A percentile compares a stretch with the other conserved stretches of the same genome.
Evolutionary conservation across 176 grass and related monocot species (phyloP).

Genomic region (Eragrostis curvula): DNA sequence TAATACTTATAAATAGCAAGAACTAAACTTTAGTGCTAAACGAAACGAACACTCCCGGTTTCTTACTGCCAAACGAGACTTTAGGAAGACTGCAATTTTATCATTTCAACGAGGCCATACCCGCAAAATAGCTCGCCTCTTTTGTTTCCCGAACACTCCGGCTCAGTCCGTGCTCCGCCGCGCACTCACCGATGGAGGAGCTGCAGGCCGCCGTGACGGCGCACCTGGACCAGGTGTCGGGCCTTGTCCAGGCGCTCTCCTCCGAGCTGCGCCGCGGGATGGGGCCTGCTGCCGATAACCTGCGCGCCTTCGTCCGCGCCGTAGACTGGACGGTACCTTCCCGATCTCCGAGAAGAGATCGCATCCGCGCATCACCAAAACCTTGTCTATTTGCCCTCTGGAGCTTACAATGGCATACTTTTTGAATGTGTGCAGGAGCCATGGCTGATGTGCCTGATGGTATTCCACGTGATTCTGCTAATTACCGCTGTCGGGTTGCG

Average conservation of each 20-base stretch:
- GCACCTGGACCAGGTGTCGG: slow-evolving; percentile 62
- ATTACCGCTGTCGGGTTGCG: slow-evolving; percentile 52
- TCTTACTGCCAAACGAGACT: too few relatives aligned
- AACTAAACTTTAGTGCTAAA: too few relatives aligned
- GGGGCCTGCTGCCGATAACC: slow-evolving; percentile 45
- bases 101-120: not conserved
- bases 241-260: slow-evolving; percentile 50
- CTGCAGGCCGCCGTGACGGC: slow-evolving; percentile 46
- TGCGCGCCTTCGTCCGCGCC: slow-evolving; percentile 46
- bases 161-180: not conserved
- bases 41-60: too few relatives aligned
- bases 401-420: not conserved
- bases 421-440: slow-evolving; percentile 61
- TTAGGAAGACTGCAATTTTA: not conserved
- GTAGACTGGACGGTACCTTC: slow-evolving; percentile 56
- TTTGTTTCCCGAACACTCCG: not conserved
- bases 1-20: too few relatives aligned
- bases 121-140: not conserved
- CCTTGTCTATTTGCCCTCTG: too few relatives aligned
- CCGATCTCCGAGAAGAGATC: slow-evolving; percentile 21
- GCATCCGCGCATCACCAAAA: not conserved
- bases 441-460: slow-evolving; percentile 70
- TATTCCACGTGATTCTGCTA: slow-evolving; percentile 58
- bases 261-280: slow-evolving; percentile 60
- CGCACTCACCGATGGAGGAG: slow-evolving; percentile 43